phyloP scores from a whole-genome alignment of 768 basidiomycete species.

The Russula griseocarnosa region DNA sequence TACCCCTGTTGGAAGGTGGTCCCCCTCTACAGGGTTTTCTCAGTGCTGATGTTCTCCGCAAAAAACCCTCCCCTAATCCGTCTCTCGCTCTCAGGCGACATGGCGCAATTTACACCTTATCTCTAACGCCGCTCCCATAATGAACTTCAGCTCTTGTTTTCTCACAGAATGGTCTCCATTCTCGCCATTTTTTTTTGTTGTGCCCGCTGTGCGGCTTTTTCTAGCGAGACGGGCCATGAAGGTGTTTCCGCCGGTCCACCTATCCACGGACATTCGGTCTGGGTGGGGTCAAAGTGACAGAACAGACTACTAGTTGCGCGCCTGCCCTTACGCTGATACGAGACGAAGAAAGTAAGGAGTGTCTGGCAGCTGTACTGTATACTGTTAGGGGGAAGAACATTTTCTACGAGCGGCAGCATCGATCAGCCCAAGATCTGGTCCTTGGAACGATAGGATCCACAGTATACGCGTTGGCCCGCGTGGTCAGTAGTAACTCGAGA shows the following conservation, averaged over 20 bases:
- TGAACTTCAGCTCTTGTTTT: constrained; percentile 31
- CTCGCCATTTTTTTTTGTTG: neutral
- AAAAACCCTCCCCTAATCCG: constrained; percentile 31
- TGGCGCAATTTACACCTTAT: constrained; percentile 31
- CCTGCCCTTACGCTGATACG: neutral
- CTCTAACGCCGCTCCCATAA: constrained; percentile 29
- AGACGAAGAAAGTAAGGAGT: neutral
- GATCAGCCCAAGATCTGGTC: neutral
- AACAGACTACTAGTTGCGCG: neutral
- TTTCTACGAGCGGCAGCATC: neutral
- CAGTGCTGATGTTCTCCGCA: constrained; percentile 41
- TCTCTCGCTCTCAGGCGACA: constrained; percentile 14
- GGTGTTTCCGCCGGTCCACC: neutral
- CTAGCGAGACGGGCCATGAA: constrained; percentile 37
- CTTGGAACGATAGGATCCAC: neutral
- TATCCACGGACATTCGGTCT: neutral
- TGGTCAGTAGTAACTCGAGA: neutral
- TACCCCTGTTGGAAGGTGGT: constrained; percentile 32
- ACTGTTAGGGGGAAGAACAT: neutral
- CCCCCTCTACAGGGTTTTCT: constrained; percentile 46
- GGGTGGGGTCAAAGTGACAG: neutral
- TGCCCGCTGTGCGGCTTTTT: constrained; percentile 25
- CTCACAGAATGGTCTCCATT: constrained; percentile 35
- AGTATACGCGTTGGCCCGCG: neutral
- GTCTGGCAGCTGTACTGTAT: neutral